Evolutionary conservation across 140 eudicot species (phyloP).

Genomic region (Anethum foeniculum): DNA sequence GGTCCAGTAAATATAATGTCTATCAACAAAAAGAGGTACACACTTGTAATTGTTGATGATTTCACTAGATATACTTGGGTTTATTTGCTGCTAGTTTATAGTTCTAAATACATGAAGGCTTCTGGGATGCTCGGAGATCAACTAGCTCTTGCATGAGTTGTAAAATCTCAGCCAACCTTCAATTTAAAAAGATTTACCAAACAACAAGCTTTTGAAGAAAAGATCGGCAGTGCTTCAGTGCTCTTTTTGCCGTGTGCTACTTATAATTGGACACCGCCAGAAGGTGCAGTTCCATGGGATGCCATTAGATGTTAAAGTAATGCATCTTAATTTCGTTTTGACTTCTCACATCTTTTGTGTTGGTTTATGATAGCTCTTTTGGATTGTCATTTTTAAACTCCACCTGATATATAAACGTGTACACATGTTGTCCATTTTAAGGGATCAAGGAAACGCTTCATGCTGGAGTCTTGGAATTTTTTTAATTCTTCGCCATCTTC

Average conservation of each 20-base stretch:
- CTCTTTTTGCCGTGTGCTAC: conserved; percentile 73
- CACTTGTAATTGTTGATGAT: too few species aligned
- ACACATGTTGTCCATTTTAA: conserved; percentile 81
- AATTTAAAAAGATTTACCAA: conserved; percentile 44
- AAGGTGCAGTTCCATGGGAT: conserved; percentile 93
- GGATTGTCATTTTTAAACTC: not conserved
- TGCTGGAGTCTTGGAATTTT: conserved; percentile 96
- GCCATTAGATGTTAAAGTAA: conserved; percentile 92
- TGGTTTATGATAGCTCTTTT: not conserved
- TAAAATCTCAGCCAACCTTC: conserved; percentile 58
- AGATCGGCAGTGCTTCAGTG: conserved; percentile 55
- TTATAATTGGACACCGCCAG: conserved; percentile 98
- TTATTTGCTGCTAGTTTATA: conserved; percentile 57
- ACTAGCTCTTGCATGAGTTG: conserved; percentile 72
- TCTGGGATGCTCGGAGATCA: conserved; percentile 90
- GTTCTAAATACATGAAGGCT: conserved; percentile 58
- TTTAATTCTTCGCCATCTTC: conserved; percentile 46
- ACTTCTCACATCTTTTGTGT: not conserved
- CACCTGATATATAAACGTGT: not conserved
- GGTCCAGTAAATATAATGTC: too few species aligned
- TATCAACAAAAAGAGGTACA: too few species aligned
- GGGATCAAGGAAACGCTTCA: conserved; percentile 89
- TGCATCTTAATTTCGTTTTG: not conserved
- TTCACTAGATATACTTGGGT: too few species aligned
- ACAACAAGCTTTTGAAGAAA: conserved; percentile 49